phyloP scores from a whole-genome alignment of 257 asterid species.

The Galeopsis tetrahit region DNA sequence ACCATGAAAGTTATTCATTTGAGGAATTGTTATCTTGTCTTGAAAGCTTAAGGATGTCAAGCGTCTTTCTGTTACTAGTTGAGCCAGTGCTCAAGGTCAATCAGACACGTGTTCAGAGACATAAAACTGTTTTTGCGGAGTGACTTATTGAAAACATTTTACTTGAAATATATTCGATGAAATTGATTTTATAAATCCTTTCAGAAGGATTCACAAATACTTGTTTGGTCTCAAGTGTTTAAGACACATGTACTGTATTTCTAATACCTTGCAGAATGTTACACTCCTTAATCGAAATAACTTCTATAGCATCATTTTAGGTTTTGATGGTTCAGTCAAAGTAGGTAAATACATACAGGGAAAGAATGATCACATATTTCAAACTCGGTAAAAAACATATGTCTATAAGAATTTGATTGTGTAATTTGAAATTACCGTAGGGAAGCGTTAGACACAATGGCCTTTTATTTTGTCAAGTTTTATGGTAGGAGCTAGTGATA shows the following conservation, averaged over 20 bases:
- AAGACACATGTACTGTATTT: neutral
- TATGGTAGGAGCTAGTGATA: neutral
- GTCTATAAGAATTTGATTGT: neutral
- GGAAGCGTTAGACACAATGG: neutral
- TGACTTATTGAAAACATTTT: neutral
- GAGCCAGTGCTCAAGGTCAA: neutral
- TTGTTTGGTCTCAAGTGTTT: neutral
- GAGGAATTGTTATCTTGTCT: neutral
- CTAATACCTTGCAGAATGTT: neutral
- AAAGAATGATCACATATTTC: conserved; percentile 12
- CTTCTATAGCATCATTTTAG: neutral
- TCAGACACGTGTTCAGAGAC: neutral
- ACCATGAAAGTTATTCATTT: neutral
- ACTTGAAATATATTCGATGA: neutral
- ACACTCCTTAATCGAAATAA: neutral
- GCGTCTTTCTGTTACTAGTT: neutral
- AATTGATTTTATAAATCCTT: neutral
- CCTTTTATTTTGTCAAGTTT: neutral
- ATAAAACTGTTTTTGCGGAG: neutral
- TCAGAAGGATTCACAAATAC: neutral
- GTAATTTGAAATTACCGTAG: neutral
- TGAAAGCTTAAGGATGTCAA: conserved; percentile 13
- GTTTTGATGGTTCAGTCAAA: neutral
- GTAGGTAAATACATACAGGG: neutral
- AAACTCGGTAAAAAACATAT: conserved; percentile 3